A percentile compares a stretch with the other conserved stretches of the same genome.
These are phyloP conservation scores for Nakaseomyces glabratus DNA, from an alignment of 1,139 yeast genomes.

Conservation along the genomic window DNA sequence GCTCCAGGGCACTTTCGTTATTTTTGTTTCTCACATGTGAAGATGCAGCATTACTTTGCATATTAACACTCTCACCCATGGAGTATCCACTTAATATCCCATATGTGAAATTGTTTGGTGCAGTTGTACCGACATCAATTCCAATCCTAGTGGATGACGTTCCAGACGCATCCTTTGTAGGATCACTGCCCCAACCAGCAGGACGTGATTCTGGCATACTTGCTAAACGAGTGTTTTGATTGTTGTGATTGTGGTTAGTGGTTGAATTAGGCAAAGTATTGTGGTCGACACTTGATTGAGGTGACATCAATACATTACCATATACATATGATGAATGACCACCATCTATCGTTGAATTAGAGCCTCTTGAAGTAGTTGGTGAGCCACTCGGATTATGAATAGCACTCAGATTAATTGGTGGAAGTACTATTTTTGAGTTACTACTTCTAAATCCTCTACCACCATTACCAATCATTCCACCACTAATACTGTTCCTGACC, in stretches of 20 bases:
- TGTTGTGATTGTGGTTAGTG: too few species aligned
- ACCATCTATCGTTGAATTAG: background rate
- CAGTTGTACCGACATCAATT: too few species aligned
- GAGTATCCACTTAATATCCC: conserved; percentile 4
- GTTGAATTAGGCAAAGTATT: too few species aligned
- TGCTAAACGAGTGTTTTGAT: too few species aligned
- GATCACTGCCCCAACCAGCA: too few species aligned
- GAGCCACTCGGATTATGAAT: background rate
- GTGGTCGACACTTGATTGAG: background rate
- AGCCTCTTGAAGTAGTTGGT: background rate
- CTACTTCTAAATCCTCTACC: background rate
- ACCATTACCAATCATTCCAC: conserved; percentile 1
- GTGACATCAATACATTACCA: conserved; percentile 4
- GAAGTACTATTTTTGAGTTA: conserved; percentile 3
- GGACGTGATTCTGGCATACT: too few species aligned
- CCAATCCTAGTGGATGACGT: too few species aligned
- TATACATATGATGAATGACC: conserved; percentile 3
- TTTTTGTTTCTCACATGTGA: too few species aligned
- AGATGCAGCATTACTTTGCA: too few species aligned
- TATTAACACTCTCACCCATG: too few species aligned
- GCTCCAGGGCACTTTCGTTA: too few species aligned
- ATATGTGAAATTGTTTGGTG: conserved; percentile 4
- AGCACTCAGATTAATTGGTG: conserved; percentile 5
- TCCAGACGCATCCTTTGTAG: too few species aligned
- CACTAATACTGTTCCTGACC: conserved; percentile 4